Conservation (phyloP, 305 asterid genomes). For the Ilex paraguariensis region DNA sequence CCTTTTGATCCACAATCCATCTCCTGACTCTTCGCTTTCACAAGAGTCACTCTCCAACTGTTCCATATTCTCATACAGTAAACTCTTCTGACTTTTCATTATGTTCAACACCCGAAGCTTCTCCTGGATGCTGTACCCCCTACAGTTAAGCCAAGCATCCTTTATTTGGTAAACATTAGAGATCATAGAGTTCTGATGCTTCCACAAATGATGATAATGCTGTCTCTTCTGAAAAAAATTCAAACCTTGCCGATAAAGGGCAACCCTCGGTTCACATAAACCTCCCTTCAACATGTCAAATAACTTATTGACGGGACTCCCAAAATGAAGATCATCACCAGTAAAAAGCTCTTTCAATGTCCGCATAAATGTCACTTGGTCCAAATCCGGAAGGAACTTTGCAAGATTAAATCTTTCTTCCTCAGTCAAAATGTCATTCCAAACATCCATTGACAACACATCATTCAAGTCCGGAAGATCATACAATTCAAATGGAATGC, state of each 20-base stretch:
- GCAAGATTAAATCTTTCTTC: slow-evolving; percentile 80
- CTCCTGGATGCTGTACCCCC: slow-evolving; percentile 90
- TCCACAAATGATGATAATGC: slow-evolving; percentile 77
- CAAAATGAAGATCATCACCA: slow-evolving; percentile 79
- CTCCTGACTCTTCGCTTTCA: slow-evolving; percentile 74
- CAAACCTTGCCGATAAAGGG: slow-evolving; percentile 87
- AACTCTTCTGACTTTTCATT: slow-evolving; percentile 81
- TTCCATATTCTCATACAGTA: slow-evolving; percentile 92
- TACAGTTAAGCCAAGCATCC: slow-evolving; percentile 89
- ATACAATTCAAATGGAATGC: slow-evolving; percentile 83
- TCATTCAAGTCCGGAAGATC: slow-evolving; percentile 77
- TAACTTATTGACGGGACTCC: slow-evolving; percentile 66
- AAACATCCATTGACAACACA: slow-evolving; percentile 80
- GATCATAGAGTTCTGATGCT: slow-evolving; percentile 76
- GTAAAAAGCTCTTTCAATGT: slow-evolving; percentile 77
- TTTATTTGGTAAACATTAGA: slow-evolving; percentile 80
- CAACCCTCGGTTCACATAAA: slow-evolving; percentile 91
- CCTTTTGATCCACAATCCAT: slow-evolving; percentile 67
- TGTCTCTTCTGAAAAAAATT: slow-evolving; percentile 73
- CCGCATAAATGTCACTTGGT: slow-evolving; percentile 69
- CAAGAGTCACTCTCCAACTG: slow-evolving; percentile 71
- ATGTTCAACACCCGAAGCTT: slow-evolving; percentile 91
- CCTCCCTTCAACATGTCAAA: slow-evolving; percentile 94
- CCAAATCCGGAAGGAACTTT: slow-evolving; percentile 91
- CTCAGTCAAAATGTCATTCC: slow-evolving; percentile 89